Base-by-base conservation (phyloP, 2,329 filamentous ascomycete genomes). In the Aspergillus sp. region DNA sequence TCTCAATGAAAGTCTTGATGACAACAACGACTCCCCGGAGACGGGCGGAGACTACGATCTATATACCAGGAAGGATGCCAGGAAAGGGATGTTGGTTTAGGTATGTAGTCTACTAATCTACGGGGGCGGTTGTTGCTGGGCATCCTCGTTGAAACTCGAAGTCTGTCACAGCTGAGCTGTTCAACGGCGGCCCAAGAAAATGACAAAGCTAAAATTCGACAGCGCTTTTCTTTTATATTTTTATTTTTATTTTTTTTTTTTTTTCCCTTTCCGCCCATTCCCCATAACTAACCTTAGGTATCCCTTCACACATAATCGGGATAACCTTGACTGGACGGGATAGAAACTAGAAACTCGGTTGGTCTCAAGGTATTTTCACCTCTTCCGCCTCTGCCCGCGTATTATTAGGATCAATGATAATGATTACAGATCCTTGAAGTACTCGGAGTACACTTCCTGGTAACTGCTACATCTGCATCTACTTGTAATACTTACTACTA, bases 51-150 rank as follows among this genome's bases (percentile, higher is more conserved):
- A 50, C 31, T 56, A 42, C 57, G 49, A 59, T 59, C 61, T 67
- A 67, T 65, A 66, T 67, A 67, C 56, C 54, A 39, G 32, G 20
- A 16, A 39, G 54, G 57, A 57, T 45, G 39, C 24, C 49, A 45
- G 52, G 61, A 65, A 66, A 65, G 61, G 65, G 65, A 63, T 65
- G 56, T 45, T 49, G 29, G 36, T 57, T 61, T 51, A 56, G 59
- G 61, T 56, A 60, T 61, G 61, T 55, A 53, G 51, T 61, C 58
- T 59, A 57, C 58, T 59, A 57, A 58, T 63, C 54, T 53, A 59
- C 63, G 59, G 54, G 60, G 60, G 59, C 58, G 60, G 61, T 63
- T 58, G 56, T 57, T 54, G 55, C 58, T 65, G 56, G 65, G 62
- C 58, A 63, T 47, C 18, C 36, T 61, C 39, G 51, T 58, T 45